Base-by-base conservation (phyloP, 2,329 filamentous ascomycete genomes). In the Talaromyces rugulosus region DNA sequence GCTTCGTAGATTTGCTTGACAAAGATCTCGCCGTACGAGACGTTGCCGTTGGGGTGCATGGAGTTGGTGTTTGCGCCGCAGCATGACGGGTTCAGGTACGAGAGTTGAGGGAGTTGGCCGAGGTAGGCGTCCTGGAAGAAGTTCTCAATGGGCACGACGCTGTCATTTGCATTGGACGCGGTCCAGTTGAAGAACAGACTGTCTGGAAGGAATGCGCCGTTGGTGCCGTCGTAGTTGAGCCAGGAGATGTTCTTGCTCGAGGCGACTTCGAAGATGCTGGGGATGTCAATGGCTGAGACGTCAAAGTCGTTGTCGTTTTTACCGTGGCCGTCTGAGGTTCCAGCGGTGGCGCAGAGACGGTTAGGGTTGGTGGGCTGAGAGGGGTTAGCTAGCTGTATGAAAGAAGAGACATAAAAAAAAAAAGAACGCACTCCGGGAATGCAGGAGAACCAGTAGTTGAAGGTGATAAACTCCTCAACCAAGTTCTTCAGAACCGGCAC, bases 391-490 rank as follows among this genome's bases (percentile, higher is more conserved):
- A 67, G 60, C 6, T 18, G 7, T 55, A 16, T 31, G 27, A 23
- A 54, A 42, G 27, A 47, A 42, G 18, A 54, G 14, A 23, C n/a
- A 31, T n/a, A n/a, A 23, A 27, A 28, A 28, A 16, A 18, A 27
- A 34, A 28, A 42, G n/a, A 23, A 75, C 75, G 68, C 70, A 79
- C 77, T 5, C 78, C 78, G 2, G 76, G 75, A 18, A 78, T 66
- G 60, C 74, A 75, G 42, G 76, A 78, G 68, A 78, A 74, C 78
- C 78, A 81, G 69, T 77, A 72, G 71, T 80, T 79, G 60, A 81
- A 80, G 11, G 75, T 76, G 12, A 73, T 67, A 61, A 74, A 81
- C 64, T 80, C 75, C 59, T 80, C 71, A 33, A 73, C 71, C 62
- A 81, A 64, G 7, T 70, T 61, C 23, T 74, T 77, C 56, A 81